Base-by-base conservation (phyloP, 108 stramenopile genomes). In the Craspedostauros australis region DNA sequence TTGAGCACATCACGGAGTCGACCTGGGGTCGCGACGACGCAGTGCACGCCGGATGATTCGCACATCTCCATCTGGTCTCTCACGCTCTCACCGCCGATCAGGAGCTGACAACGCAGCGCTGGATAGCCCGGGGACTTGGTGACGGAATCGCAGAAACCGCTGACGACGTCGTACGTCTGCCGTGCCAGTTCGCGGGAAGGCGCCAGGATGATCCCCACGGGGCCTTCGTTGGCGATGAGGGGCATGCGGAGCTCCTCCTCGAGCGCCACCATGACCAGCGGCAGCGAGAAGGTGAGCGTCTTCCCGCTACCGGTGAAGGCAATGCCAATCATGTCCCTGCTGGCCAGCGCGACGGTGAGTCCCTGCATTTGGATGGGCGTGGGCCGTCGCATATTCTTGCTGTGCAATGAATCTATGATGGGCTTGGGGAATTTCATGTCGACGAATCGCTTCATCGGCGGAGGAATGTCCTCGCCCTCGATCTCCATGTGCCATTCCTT, bases 311-410 rank as follows among this genome's bases (percentile, higher is more conserved):
- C 89, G 4, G 99, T 99, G 62, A 98, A 98, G 27, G 99, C 99
- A 52, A 99, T 98, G 23, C 99, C 99, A 38, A 99, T 92, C 96
- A 99, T 95, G 66, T 99, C 99, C 20, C 99, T 77, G 18, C 95
- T 94, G 2, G 91, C 76, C 37, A 99, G 71, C 2, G 96, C 95
- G 24, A 95, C 96, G 2, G 99, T 93, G 23, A 99, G 60, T 24
- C 99, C 99, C 58, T 99, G 99, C 80, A 98, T 96, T 79, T 99
- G 99, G 69, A 99, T 99, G 30, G 99, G 97, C 29, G 99, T 97
- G 0, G 99, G 99, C 18, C 89, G 64, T 40, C 68, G 76, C 57
- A 99, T 97, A 46, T 91, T 89, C 64, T 94, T 96, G 24, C 60
- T 64, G 7, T 69, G 38, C 29, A 99, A 64, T 9, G 71, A 73